Evolutionary conservation across 805 yeast genomes (phyloP), one percentile per base, ranked within the genome.

Genomic region (Metschnikowia similis): DNA sequence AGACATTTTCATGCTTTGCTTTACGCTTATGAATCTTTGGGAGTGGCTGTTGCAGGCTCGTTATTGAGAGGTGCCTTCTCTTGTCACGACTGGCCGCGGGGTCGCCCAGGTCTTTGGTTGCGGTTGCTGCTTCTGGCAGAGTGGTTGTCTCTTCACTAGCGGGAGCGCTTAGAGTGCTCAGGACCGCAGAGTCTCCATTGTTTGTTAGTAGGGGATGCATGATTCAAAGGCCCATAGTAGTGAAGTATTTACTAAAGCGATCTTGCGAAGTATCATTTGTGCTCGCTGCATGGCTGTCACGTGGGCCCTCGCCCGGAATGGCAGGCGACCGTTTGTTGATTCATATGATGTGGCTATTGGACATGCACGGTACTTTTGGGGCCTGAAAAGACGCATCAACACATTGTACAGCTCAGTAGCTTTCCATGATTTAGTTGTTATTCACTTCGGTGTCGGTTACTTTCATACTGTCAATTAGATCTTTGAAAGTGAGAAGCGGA

Each of bases 51-150:
- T 53, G 45, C 21, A 55, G 48, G 50, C 67, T 57, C 56, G 70
- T 66, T 34, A 63, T 62, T 51, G 72, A 60, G 34, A 77, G 72
- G 47, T 78, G 61, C 55, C 79, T 67, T 41, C 83, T 62, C 34
- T 63, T 67, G 44, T 43, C 27, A 27, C 34, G 38, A 16, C 11
- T 10, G 16, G 40, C n/a, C 21, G 36, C 26, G 8, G n/a, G 5
- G 14, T 17, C 21, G 21, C 21, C 27, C 21, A 30, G 8, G 30
- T 17, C n/a, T n/a, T 41, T 13, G 16, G 31, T n/a, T 21, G n/a
- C 37, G 34, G 32, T 21, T 9, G 35, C 14, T 13, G 44, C 8
- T 17, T 41, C 44, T 13, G 44, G 9, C 16, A 7, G 35, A 8
- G 27, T 7, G 13, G 28, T 31, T 11, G 44, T 17, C n/a, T 26